Percentiles rank a stretch among this genome's conserved stretches.
phyloP scores from a whole-genome alignment of 1,284 basidiomycete genomes.

The Pterula multifida region DNA sequence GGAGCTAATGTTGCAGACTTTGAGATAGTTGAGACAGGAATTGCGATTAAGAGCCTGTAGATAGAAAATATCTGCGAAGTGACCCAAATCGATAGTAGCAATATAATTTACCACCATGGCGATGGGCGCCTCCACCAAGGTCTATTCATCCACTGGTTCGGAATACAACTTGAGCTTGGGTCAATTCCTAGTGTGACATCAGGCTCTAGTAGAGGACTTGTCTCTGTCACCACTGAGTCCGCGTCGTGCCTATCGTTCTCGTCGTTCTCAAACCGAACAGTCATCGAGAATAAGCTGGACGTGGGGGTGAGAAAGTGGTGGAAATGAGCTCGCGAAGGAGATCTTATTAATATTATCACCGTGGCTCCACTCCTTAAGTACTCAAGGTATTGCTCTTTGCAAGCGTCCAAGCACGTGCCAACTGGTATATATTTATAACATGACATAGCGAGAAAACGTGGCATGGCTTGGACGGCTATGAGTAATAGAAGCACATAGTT shows the following conservation, averaged over 20 bases:
- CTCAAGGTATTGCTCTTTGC: no score
- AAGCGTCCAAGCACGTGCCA: no score
- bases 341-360: no score
- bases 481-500: no score
- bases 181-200: background rate
- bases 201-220: background rate
- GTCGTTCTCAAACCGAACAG: background rate
- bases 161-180: background rate
- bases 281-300: no score
- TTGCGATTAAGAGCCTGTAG: constrained; percentile 41
- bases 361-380: no score
- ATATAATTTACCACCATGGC: constrained; percentile 46
- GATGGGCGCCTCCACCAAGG: constrained; percentile 66
- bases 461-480: no score
- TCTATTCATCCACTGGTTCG: constrained; percentile 12
- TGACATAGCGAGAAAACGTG: no score
- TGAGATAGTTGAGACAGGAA: constrained; percentile 42
- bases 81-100: no score
- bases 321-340: no score
- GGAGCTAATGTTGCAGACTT: constrained; percentile 48
- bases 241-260: background rate
- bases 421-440: no score
- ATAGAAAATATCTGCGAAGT: background rate
- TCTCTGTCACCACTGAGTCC: background rate
- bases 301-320: no score